phyloP scores from a whole-genome alignment of 257 asterid genomes.

The Nicotiana otophora region DNA sequence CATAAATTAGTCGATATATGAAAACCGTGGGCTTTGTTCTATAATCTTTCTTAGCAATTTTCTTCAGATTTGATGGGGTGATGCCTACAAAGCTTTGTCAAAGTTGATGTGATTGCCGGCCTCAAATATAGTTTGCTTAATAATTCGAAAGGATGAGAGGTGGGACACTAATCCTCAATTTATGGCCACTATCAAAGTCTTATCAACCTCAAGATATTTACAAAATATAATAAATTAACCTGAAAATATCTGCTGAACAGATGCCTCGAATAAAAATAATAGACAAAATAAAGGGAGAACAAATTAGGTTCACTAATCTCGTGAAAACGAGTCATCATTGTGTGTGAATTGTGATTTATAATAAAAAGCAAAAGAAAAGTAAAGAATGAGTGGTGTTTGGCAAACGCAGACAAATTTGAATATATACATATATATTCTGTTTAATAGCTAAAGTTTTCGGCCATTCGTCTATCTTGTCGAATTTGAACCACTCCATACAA shows the following conservation, averaged over 20 bases:
- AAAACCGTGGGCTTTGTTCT: neutral
- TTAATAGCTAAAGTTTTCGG: neutral
- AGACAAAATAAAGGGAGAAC: neutral
- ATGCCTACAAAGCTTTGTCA: conserved; percentile 10
- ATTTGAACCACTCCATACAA: conserved; percentile 13
- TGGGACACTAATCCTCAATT: neutral
- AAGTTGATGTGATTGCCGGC: conserved; percentile 35
- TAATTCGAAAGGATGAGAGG: conserved; percentile 2
- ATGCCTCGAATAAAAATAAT: neutral
- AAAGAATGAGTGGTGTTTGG: conserved; percentile 26
- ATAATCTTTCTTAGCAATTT: neutral
- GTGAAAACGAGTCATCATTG: neutral
- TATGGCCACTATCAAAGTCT: neutral
- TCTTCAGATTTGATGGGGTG: neutral
- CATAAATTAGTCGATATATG: too few relatives aligned
- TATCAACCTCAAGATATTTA: conserved; percentile 32
- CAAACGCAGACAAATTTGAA: conserved; percentile 27
- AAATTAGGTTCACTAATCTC: conserved; percentile 31
- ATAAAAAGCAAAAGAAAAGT: neutral
- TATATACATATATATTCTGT: neutral
- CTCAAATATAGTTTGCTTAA: conserved; percentile 21
- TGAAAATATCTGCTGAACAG: conserved; percentile 24
- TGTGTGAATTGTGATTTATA: conserved; percentile 13
- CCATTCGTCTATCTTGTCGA: conserved; percentile 1
- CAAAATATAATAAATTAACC: neutral